Evolutionary conservation across 169 alveolate genomes (phyloP).

Genomic region (Cryptosporidium meleagridis): DNA sequence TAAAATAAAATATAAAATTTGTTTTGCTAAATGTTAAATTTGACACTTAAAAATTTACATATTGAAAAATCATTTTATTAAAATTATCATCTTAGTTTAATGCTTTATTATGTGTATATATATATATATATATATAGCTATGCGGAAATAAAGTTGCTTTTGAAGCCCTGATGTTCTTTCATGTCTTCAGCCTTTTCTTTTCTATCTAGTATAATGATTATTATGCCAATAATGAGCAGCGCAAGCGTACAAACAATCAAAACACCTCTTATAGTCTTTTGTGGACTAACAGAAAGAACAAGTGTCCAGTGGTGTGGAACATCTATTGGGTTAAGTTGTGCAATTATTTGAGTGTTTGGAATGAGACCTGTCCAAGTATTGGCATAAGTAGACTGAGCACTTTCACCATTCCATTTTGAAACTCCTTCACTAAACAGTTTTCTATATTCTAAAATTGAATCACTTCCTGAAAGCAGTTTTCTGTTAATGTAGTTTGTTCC

Average conservation of each 20-base stretch:
- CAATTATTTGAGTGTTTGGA: slow-evolving; percentile 67
- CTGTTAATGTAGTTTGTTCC: slow-evolving; percentile 75
- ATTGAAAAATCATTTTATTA: background rate
- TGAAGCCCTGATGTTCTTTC: slow-evolving; percentile 69
- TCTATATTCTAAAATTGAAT: slow-evolving; percentile 15
- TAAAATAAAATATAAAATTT: too few relatives aligned
- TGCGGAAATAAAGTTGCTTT: slow-evolving; percentile 60
- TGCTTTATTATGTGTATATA: background rate
- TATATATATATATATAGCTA: background rate
- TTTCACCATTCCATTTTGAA: background rate
- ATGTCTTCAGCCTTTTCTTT: slow-evolving; percentile 68
- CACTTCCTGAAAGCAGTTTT: background rate
- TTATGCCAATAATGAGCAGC: slow-evolving; percentile 38
- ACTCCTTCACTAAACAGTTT: slow-evolving; percentile 8
- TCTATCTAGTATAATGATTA: slow-evolving; percentile 21
- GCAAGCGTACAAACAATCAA: slow-evolving; percentile 29
- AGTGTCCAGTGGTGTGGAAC: slow-evolving; percentile 46
- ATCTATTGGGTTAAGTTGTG: slow-evolving; percentile 44
- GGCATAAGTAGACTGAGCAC: slow-evolving; percentile 15
- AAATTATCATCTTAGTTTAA: background rate
- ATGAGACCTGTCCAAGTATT: slow-evolving; percentile 66
- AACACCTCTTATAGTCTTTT: slow-evolving; percentile 36
- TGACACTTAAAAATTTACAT: background rate
- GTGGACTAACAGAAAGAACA: slow-evolving; percentile 68
- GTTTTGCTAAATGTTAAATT: background rate